Evolutionary conservation across 352 stramenopile genomes (phyloP).

Genomic region (Thraustochytrium striatum): DNA sequence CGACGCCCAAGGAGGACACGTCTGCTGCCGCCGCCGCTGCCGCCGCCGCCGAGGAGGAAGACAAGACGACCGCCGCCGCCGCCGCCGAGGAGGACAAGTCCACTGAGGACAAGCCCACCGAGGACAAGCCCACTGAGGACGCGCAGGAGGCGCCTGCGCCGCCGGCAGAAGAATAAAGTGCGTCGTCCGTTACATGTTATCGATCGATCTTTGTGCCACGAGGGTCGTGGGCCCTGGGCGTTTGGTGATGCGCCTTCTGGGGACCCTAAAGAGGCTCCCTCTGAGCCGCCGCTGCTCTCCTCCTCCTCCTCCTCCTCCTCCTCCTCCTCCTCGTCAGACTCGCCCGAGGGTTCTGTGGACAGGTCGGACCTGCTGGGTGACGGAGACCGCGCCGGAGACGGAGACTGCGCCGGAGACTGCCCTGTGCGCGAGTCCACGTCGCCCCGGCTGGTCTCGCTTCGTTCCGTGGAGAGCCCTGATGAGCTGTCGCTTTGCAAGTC

Average conservation of each 20-base stretch:
- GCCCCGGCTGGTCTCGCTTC: not conserved
- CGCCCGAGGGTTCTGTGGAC: not conserved
- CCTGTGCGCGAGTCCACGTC: not conserved
- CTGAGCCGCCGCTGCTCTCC: no score
- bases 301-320: not conserved
- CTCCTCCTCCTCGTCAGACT: not conserved
- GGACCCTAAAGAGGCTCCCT: not conserved
- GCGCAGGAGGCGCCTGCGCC: not conserved
- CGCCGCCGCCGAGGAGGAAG: slow-evolving; percentile 52
- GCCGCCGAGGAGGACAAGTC: not conserved
- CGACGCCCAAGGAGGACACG: not conserved
- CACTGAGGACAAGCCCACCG: no score
- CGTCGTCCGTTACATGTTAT: not conserved
- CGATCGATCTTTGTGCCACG: not conserved
- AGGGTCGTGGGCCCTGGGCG: not conserved
- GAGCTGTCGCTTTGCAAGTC: not conserved
- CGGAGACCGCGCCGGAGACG: no score
- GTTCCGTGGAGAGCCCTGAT: not conserved
- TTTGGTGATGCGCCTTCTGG: not conserved
- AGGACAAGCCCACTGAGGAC: not conserved
- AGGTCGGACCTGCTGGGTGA: not conserved
- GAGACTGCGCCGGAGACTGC: not conserved
- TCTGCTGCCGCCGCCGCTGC: no score
- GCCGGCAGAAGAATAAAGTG: not conserved
- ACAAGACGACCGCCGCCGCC: not conserved